Base-by-base conservation (phyloP, 148 eudicot species). In the Cornus controversa region DNA sequence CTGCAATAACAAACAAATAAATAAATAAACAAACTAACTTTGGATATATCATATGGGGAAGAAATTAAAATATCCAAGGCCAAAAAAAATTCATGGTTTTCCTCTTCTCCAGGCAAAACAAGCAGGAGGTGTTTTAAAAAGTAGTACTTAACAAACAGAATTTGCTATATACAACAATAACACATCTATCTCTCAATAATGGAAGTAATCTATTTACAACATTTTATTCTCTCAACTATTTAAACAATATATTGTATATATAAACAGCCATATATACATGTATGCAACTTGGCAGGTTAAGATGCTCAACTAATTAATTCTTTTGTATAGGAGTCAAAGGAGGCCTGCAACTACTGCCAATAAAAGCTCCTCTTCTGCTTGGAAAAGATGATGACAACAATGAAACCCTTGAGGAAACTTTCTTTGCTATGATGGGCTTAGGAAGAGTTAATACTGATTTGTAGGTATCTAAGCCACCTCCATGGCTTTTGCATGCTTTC, bases 361-460 rank as follows among this genome's bases (percentile, higher is more conserved):
- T 16, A 58, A 4, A 58, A 58, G 23, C 5, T 37, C 2, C 65
- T 74, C 85, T 91, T 63, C 85, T 85, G 71, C 66, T 79, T 36
- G 84, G 69, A 77, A 77, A 88, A 63, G 87, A 83, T 29, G 83
- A 76, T 66, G 79, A 78, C 78, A 84, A 79, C 10, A 24, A 7
- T 47, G 81, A 86, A 75, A 72, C 74, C 75, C 80, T 91, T 25
- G 87, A 76, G 42, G 42, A 37, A 77, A 60, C 26, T 67, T 81
- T 92, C 89, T 94, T 94, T 10, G 91, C 84, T 47, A 94, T 94
- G 7, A 72, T 60, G 58, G 91, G 29, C 82, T 89, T 94, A 18
- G 98, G 98, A 25, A 81, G 88, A 45, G 83, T 83, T 65, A 69
- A 80, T 16, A 86, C 1, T 29, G 31, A 83, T 79, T 60, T 93